These are phyloP conservation scores for Fraxinus dipetala DNA, from an alignment of 305 asterid species.

Conservation along the genomic window DNA sequence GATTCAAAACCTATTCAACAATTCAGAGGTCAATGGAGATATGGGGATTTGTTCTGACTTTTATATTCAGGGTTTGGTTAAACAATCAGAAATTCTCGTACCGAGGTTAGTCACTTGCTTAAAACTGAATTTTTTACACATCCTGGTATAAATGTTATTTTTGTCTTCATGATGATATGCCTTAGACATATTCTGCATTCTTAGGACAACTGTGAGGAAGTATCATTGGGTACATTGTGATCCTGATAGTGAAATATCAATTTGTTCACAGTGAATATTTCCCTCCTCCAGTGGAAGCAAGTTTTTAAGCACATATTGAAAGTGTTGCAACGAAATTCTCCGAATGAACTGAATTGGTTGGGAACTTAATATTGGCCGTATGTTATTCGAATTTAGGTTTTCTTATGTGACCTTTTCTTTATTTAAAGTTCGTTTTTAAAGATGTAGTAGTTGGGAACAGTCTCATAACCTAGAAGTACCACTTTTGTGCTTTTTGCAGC, in stretches of 20 bases:
- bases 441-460: neutral
- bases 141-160: neutral
- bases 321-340: neutral
- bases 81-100: constrained; percentile 81
- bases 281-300: neutral
- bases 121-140: neutral
- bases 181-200: neutral
- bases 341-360: neutral
- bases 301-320: neutral
- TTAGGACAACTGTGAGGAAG: neutral
- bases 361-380: neutral
- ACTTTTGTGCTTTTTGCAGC: neutral
- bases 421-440: neutral
- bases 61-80: constrained; percentile 79
- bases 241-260: neutral
- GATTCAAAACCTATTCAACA: constrained; percentile 90
- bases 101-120: constrained; percentile 57
- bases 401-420: neutral
- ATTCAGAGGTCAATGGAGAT: constrained; percentile 92
- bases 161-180: neutral
- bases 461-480: neutral
- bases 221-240: neutral
- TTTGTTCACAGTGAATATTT: neutral
- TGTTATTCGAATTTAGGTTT: neutral
- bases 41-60: constrained; percentile 91